Evolutionary conservation across 2,329 filamentous ascomycete species (phyloP).

Genomic region (Xylaria sp.): DNA sequence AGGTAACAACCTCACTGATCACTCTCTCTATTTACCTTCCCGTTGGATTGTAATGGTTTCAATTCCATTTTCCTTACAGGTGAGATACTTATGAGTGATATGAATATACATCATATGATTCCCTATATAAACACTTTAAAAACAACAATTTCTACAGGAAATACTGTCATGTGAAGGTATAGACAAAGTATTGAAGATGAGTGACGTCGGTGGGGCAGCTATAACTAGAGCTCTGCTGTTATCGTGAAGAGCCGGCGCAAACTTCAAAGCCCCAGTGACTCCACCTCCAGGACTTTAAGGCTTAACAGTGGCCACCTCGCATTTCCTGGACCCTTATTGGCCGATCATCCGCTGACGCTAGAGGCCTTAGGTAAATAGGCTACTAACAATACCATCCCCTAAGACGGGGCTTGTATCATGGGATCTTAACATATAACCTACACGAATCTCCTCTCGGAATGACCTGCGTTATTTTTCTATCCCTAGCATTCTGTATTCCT

Average conservation of each 20-base stretch:
- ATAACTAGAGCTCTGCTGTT: not conserved
- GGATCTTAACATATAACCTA: not conserved
- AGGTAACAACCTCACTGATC: not conserved
- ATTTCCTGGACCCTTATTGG: conserved; percentile 23
- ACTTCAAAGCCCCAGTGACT: conserved; percentile 22
- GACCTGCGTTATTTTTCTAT: not conserved
- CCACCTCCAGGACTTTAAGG: conserved; percentile 29
- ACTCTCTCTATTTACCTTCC: not conserved
- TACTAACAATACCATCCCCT: not conserved
- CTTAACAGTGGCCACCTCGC: conserved; percentile 29
- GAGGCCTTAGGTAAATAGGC: not conserved
- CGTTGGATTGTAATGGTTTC: not conserved
- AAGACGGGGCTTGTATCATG: conserved; percentile 15
- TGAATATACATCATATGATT: not conserved
- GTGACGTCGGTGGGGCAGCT: conserved; percentile 35
- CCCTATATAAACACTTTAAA: not conserved
- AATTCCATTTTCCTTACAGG: not conserved
- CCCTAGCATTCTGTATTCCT: not conserved
- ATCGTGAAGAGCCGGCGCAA: conserved; percentile 18
- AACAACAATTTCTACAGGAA: not conserved
- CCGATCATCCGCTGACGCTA: not conserved
- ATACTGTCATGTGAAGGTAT: conserved; percentile 1
- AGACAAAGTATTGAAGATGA: conserved; percentile 7
- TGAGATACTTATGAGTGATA: not conserved
- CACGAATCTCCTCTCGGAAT: not conserved